These are phyloP conservation scores for Tuber umbilicatum DNA, from an alignment of 495 filamentous ascomycete genomes.

Conservation along the genomic window DNA sequence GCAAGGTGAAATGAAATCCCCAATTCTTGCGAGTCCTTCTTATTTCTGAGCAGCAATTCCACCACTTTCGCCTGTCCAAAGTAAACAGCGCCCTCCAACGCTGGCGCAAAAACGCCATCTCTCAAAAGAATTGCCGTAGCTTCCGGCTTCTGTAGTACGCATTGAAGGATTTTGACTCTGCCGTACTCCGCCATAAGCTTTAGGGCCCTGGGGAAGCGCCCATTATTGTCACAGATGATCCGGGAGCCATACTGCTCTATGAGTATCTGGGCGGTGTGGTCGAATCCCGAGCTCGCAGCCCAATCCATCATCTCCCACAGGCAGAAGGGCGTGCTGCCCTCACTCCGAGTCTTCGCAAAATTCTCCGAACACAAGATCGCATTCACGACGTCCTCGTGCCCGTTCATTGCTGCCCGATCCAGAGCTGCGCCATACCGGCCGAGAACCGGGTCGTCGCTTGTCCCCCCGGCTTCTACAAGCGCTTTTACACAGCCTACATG, in stretches of 20 bases:
- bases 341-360: neutral
- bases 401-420: neutral
- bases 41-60: slow-evolving; percentile 2
- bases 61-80: neutral
- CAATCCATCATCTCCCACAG: too few relatives aligned
- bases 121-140: neutral
- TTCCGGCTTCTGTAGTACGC: neutral
- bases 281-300: neutral
- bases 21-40: neutral
- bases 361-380: neutral
- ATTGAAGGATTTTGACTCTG: slow-evolving; percentile 5
- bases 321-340: neutral
- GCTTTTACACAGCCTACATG: neutral
- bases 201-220: neutral
- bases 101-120: neutral
- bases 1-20: slow-evolving; percentile 13
- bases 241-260: neutral
- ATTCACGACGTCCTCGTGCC: neutral
- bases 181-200: neutral
- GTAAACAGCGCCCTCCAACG: slow-evolving; percentile 10
- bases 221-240: neutral
- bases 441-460: neutral
- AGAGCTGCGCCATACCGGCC: neutral
- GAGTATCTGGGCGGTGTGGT: neutral
- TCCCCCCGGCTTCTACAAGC: neutral